These are phyloP conservation scores for Aspergillus pseudonomiae DNA, from an alignment of 2,329 filamentous ascomycete genomes.

Conservation along the genomic window DNA sequence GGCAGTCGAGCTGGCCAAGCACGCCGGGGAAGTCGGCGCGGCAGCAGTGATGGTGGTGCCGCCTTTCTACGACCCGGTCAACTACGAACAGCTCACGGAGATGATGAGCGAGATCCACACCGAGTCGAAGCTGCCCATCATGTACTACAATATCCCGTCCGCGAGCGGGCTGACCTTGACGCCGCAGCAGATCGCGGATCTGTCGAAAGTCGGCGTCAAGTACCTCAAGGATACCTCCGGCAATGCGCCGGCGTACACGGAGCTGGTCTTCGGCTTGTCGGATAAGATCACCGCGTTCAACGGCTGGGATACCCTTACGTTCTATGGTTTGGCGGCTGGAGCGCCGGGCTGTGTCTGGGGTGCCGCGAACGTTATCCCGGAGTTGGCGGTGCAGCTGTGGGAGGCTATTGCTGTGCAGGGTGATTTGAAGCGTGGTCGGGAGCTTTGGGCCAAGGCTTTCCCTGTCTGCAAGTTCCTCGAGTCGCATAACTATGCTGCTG, in stretches of 20 bases:
- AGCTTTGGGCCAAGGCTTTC: slow-evolving; percentile 54
- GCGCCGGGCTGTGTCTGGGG: slow-evolving; percentile 56
- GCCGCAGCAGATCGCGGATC: slow-evolving; percentile 47
- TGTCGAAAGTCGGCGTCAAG: slow-evolving; percentile 51
- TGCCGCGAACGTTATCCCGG: slow-evolving; percentile 55
- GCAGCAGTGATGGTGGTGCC: slow-evolving; percentile 54
- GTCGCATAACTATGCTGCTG: slow-evolving; percentile 51
- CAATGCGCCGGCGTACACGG: slow-evolving; percentile 54
- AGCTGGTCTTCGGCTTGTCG: slow-evolving; percentile 49
- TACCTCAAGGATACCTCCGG: slow-evolving; percentile 59
- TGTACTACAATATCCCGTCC: slow-evolving; percentile 57
- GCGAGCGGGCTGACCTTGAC: slow-evolving; percentile 49
- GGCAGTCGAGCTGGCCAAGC: slow-evolving; percentile 45
- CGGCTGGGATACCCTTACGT: slow-evolving; percentile 58
- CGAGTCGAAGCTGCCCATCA: slow-evolving; percentile 47
- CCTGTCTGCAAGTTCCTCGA: slow-evolving; percentile 57
- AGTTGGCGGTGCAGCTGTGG: slow-evolving; percentile 53
- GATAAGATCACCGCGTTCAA: slow-evolving; percentile 54
- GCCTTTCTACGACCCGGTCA: slow-evolving; percentile 53
- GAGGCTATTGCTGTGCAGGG: slow-evolving; percentile 49
- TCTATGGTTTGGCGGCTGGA: slow-evolving; percentile 55
- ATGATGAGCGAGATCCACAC: slow-evolving; percentile 47
- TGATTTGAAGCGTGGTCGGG: slow-evolving; percentile 48
- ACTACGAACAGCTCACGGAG: slow-evolving; percentile 43
- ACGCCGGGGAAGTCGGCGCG: slow-evolving; percentile 45